Evolutionary conservation across 805 yeast species (phyloP).

Genomic region (Pichia eremophila): DNA sequence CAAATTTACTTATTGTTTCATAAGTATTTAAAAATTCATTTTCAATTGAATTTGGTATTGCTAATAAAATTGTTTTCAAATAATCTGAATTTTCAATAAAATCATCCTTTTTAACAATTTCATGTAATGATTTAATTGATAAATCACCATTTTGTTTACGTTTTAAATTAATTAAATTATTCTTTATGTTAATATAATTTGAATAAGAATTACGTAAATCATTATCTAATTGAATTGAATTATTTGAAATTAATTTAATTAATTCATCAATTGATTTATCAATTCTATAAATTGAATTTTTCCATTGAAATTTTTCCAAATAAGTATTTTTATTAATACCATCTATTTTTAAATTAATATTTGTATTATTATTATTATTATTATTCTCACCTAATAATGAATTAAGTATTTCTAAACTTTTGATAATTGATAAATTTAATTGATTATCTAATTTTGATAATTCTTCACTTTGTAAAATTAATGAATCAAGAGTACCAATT

Average conservation of each 20-base stretch:
- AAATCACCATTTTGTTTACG: conserved; percentile 91
- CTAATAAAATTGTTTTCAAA: conserved; percentile 75
- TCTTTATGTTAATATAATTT: conserved; percentile 71
- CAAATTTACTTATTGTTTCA: conserved; percentile 70
- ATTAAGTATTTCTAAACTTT: conserved; percentile 65
- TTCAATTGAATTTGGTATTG: conserved; percentile 64
- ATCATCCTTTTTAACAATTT: conserved; percentile 72
- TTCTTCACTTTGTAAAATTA: conserved; percentile 88
- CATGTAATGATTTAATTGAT: conserved; percentile 83
- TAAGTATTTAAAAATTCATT: conserved; percentile 57
- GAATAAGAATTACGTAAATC: conserved; percentile 76
- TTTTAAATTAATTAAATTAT: conserved; percentile 79
- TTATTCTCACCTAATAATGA: conserved; percentile 22
- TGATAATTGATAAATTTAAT: conserved; percentile 56
- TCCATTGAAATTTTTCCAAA: conserved; percentile 77
- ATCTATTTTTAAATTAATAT: conserved; percentile 21
- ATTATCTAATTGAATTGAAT: conserved; percentile 72
- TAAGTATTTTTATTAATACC: conserved; percentile 48
- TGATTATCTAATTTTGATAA: conserved; percentile 75
- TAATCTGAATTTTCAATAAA: conserved; percentile 83
- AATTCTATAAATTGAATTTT: conserved; percentile 71
- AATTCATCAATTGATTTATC: conserved; percentile 78
- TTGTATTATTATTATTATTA: conserved; percentile 14
- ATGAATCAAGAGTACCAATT: conserved; percentile 87
- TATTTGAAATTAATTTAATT: conserved; percentile 58